A percentile compares a stretch with the other conserved stretches of the same genome.
Conservation (phyloP, 352 stramenopile species). For the Globisporangium orthogonon region DNA sequence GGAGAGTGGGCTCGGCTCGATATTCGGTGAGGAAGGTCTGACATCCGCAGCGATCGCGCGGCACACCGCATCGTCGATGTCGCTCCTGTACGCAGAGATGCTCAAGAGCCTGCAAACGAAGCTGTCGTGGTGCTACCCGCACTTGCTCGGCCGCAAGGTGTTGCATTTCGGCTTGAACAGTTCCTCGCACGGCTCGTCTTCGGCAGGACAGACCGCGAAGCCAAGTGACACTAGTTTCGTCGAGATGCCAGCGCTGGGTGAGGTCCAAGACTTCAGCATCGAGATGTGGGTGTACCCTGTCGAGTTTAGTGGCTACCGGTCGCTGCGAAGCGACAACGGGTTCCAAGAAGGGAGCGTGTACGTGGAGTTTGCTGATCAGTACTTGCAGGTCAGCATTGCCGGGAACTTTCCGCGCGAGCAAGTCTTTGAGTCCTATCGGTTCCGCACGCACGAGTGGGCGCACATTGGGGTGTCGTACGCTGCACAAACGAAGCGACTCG, state of each 20-base stretch:
- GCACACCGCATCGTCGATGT: constrained; percentile 72
- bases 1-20: constrained; percentile 34
- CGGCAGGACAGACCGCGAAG: constrained; percentile 22
- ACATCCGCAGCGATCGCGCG: constrained; percentile 15
- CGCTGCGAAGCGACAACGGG: constrained; percentile 70
- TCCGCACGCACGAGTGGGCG: constrained; percentile 61
- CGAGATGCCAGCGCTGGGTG: constrained; percentile 54
- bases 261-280: constrained; percentile 61
- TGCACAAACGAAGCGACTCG: constrained; percentile 13
- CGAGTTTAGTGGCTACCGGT: constrained; percentile 54
- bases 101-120: constrained; percentile 56
- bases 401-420: constrained; percentile 68
- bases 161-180: constrained; percentile 52
- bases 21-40: constrained; percentile 5
- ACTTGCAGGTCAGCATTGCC: constrained; percentile 63
- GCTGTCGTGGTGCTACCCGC: constrained; percentile 30
- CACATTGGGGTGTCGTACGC: constrained; percentile 64
- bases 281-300: constrained; percentile 78
- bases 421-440: constrained; percentile 44
- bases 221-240: constrained; percentile 56
- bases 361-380: constrained; percentile 59
- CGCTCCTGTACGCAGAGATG: constrained; percentile 70
- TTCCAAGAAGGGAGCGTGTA: constrained; percentile 63
- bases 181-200: constrained; percentile 4
- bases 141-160: constrained; percentile 36